Evolutionary conservation across 2,329 filamentous ascomycete species (phyloP), one percentile per base, ranked within the genome.

Genomic region (Fusarium nematophilum): DNA sequence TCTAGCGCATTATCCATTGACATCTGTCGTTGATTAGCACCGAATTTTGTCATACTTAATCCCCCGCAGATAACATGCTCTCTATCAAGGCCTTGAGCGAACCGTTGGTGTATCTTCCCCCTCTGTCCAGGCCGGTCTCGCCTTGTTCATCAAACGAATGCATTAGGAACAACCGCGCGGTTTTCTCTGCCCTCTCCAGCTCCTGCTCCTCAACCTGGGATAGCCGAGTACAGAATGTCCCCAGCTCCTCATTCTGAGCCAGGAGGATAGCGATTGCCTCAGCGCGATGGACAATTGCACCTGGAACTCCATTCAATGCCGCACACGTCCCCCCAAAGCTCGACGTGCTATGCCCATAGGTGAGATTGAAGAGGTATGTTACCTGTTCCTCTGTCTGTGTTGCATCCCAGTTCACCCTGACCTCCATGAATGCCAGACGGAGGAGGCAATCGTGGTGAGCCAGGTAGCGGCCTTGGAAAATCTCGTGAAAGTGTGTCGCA

Each of bases 281-380:
- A 0, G 94, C 93, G 50, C 93, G 86, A 13, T 89, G 78, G 6
- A 97, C 83, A 9, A 98, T 85, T 5, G 83, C 81, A 14, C 76
- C 70, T 25, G 92, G 88, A 11, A 99, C 87, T 1, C 93, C 93
- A 67, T 96, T 97, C 73, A 96, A 85, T 4, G 88, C 87, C 23
- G 95, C 95, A 70, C 95, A 98, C 74, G 85, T 84, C 23, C 88
- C 91, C 1, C 95, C 95, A 69, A 96, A 96, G 70, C 93, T 97
- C 11, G 90, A 90, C 7, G 80, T 86, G 65, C 89, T 94, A 51
- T 88, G 83, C 1, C 93, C 93, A 3, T 79, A 65, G 4, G 75
- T 69, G n/a, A 90, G 76, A 23, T 86, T 89, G 73, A 94, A 96
- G 1, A 97, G 82, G 67, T 90, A 92, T 0, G 84, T 87, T 25